Percentiles rank a stretch among this genome's conserved stretches.
Evolutionary conservation across 2,329 filamentous ascomycete species (phyloP).

Genomic region (Monosporascus ibericus): DNA sequence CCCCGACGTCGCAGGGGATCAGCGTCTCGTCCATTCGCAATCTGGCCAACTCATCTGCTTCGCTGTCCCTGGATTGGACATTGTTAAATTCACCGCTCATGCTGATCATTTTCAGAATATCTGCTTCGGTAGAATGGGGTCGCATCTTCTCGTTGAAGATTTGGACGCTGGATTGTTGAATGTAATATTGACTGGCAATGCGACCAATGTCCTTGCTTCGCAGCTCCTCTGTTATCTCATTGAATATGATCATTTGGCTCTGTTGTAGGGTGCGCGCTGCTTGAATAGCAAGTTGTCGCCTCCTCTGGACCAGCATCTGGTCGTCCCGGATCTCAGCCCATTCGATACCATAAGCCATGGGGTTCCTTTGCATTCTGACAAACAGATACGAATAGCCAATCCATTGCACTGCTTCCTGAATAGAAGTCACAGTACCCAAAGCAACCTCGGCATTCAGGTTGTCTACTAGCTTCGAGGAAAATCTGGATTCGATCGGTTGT

Average conservation of each 20-base stretch:
- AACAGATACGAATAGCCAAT: conserved; percentile 97
- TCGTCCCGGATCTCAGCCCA: conserved; percentile 88
- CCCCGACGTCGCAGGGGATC: conserved; percentile 73
- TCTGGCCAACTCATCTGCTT: conserved; percentile 77
- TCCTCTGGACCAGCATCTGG: conserved; percentile 76
- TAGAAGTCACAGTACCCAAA: conserved; percentile 89
- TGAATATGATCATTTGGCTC: conserved; percentile 99
- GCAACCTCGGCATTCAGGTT: conserved; percentile 95
- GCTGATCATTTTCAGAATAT: conserved; percentile 92
- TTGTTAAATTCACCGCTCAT: conserved; percentile 98
- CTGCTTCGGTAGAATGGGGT: conserved; percentile 77
- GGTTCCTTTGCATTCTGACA: conserved; percentile 91
- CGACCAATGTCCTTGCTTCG: conserved; percentile 91
- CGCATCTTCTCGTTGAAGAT: conserved; percentile 97
- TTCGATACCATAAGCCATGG: conserved; percentile 88
- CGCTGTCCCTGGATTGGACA: conserved; percentile 84
- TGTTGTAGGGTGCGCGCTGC: conserved; percentile 82
- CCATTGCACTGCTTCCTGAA: conserved; percentile 92
- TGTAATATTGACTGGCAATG: conserved; percentile 96
- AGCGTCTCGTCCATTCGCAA: conserved; percentile 56
- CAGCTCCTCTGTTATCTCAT: conserved; percentile 87
- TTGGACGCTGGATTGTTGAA: conserved; percentile 86
- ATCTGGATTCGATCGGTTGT: conserved; percentile 94
- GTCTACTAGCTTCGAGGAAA: conserved; percentile 89
- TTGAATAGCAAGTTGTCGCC: conserved; percentile 79